These are phyloP conservation scores for Lenwebbia sp. DNA, from an alignment of 345 rosid species.

Conservation along the genomic window DNA sequence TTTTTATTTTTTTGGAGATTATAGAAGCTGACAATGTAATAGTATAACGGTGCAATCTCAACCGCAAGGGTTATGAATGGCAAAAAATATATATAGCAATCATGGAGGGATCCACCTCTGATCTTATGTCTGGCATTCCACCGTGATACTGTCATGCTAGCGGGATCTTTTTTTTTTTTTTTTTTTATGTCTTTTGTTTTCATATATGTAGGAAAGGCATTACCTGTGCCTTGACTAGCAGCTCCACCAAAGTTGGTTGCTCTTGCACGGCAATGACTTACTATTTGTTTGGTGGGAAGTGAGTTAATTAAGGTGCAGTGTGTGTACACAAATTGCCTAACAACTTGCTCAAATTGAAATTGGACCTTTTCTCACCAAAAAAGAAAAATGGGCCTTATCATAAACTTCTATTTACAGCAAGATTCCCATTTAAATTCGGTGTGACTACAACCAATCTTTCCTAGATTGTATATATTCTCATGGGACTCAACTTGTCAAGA, in stretches of 20 bases:
- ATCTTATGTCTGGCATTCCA: no score
- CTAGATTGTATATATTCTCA: background rate
- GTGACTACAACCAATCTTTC: background rate
- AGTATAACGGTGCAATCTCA: no score
- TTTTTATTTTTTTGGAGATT: background rate
- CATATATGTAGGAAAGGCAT: background rate
- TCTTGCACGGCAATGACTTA: background rate
- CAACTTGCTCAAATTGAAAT: background rate
- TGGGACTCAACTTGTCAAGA: background rate
- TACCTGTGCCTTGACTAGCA: background rate
- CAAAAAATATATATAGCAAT: no score
- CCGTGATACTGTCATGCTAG: no score
- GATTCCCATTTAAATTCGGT: background rate
- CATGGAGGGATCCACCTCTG: no score
- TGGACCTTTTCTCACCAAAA: background rate
- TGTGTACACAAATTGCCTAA: background rate
- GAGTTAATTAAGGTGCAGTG: background rate
- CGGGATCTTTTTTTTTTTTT: background rate
- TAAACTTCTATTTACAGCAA: background rate
- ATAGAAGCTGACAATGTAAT: no score
- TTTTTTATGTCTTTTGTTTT: background rate
- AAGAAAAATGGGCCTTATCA: background rate
- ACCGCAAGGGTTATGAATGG: no score
- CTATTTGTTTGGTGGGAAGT: background rate
- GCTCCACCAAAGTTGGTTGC: background rate